Base-by-base conservation (phyloP, 768 basidiomycete genomes). In the Russula olivacea region DNA sequence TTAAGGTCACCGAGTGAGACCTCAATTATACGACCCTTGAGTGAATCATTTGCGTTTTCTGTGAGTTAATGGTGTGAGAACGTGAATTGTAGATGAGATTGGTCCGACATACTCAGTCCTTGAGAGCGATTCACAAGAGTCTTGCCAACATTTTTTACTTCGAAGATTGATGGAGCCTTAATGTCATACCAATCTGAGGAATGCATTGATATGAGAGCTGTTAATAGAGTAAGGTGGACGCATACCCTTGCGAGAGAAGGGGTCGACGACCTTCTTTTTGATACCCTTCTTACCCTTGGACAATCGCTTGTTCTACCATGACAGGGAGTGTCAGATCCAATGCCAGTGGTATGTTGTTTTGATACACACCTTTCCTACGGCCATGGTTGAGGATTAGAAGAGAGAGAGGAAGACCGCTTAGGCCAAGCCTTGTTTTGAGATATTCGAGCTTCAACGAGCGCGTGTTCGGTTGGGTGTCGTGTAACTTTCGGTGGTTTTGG, bases 251-350 rank as follows among this genome's bases (percentile, higher is more conserved):
- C 97, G 88, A 69, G 96, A 88, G 89, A 99, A 97, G 68, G 97
- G 94, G 84, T 99, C 97, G 67, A 99, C 93, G 76, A 97, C 94
- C 88, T 98, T 97, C 83, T 98, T 99, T 93, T 99, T 99, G 83
- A 98, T 88, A 76, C 93, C 93, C 82, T 95, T 95, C 85, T 95
- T 95, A 72, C 93, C 93, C 81, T 97, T 97, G 55, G 93, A 94
- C 70, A 95, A 85, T 75, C 93, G 88, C 81, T 99, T 99, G 82
- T 98, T 98, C 92, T 98, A 61, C 62, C 25, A 11, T 17, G 55
- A 49, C 25, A 23, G 55, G n/a, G 40, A 15, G 48, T 30, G n/a
- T 43, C 25, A 49, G 55, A 49, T 59, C 30, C 41, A 34, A 36
- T 23, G 40, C n/a, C 19, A 21, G 48, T 8, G 4, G 32, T 32